phyloP scores from a whole-genome alignment of 176 grass and related monocot genomes.

The Phoenix dactylifera region DNA sequence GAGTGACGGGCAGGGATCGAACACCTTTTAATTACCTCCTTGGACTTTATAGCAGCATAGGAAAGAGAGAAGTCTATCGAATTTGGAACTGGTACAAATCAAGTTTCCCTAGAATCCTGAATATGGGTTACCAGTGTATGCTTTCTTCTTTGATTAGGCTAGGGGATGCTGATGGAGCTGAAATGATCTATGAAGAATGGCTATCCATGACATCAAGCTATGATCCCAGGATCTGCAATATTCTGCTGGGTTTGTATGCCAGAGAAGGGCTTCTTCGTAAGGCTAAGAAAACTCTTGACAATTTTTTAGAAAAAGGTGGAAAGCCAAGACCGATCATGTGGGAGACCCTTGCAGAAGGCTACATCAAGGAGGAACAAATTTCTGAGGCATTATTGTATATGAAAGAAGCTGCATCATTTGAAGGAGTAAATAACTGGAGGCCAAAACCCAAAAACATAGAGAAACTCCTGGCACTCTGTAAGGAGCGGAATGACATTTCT shows the following conservation, averaged over 20 bases:
- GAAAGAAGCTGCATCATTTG: conserved; percentile 47
- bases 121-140: conserved; percentile 65
- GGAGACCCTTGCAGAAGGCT: conserved; percentile 67
- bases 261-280: conserved; percentile 46
- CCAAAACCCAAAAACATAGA: conserved; percentile 49
- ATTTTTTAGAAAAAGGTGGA: conserved; percentile 68
- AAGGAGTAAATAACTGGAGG: conserved; percentile 57
- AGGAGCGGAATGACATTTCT: conserved; percentile 41
- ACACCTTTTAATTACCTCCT: conserved; percentile 77
- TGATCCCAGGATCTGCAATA: conserved; percentile 64
- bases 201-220: conserved; percentile 37
- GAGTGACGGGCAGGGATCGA: conserved; percentile 60
- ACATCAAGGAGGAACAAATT: conserved; percentile 44
- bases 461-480: conserved; percentile 47
- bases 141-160: conserved; percentile 56
- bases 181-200: conserved; percentile 91
- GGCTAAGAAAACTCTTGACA: conserved; percentile 44
- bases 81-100: conserved; percentile 92
- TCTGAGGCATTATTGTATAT: conserved; percentile 55
- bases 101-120: conserved; percentile 60
- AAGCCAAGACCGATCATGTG: conserved; percentile 60
- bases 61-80: conserved; percentile 67
- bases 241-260: conserved; percentile 75
- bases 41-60: conserved; percentile 59
- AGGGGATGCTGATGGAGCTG: conserved; percentile 63